Evolutionary conservation across 352 stramenopile genomes (phyloP), one percentile per base, ranked within the genome.

Genomic region (Globisporangium solare): DNA sequence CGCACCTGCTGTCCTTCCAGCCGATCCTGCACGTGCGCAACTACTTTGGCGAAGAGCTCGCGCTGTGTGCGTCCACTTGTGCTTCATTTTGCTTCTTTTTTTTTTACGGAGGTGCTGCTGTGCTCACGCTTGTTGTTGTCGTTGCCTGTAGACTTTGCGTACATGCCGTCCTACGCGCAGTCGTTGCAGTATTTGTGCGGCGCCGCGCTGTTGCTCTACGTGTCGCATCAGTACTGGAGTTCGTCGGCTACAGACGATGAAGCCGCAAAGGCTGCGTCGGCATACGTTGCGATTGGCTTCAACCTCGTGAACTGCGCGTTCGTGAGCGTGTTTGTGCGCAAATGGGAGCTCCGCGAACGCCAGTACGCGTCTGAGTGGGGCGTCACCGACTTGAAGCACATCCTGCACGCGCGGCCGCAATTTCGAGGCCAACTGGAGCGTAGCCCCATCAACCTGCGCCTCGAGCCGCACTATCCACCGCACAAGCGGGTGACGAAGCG

Each of bases 41-140:
- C 66, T 92, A 92, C 66, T 92, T 92, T 58, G 83, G 83, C 41
- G 83, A 92, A 56, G 73, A 92, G 41, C 59, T 92, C 39, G 83
- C 78, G 18, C 60, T 92, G 6, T 92, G 83, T 92, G 72, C 40
- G 80, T 81, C 13, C 52, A 7, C 49, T 18, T 56, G 27, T 51
- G 43, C 6, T 27, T 60, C 21, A 37, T 62, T 22, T 46, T 32
- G 56, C 31, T 40, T 39, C 21, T n/a, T 31, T 5, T 41, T n/a
- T n/a, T n/a, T n/a, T n/a, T n/a, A n/a, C n/a, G 13, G 47, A 24
- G 39, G 11, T 11, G 17, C 18, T 31, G 17, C 15, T 31, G 20
- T 15, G 18, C 56, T 42, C 31, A 45, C 32, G 15, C 47, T 27
- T 58, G 8, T 47, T 42, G 18, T 20, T 42, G 8, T 20, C 39